Base-by-base conservation (phyloP, 108 stramenopile species). In the Cyclotella atomus region DNA sequence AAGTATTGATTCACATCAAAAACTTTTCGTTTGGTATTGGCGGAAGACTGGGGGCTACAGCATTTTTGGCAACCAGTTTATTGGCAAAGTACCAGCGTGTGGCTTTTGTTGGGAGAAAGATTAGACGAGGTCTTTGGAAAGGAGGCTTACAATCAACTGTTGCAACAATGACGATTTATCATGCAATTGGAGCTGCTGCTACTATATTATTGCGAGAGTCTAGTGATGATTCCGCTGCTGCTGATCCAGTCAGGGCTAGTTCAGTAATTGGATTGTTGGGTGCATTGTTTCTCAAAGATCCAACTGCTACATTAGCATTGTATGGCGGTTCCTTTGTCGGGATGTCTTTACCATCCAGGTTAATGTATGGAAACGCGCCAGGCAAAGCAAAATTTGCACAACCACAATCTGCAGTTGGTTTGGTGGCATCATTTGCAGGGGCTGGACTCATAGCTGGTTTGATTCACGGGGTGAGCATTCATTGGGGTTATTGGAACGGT, bases 261-360 rank as follows among this genome's bases (percentile, higher is more conserved):
- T 77, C 86, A 2, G 85, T 86, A 3, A 59, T 89, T 60, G 86
- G 87, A 7, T 54, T 87, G 36, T 43, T 85, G n/a, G 86, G 77
- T 19, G 56, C 78, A 21, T 61, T 85, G 65, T 79, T 74, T 60
- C 28, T 79, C 10, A 83, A 76, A 23, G 75, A 80, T 66, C 82
- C 78, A 9, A 76, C 76, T n/a, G 79, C 83, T 36, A 38, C 71
- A 14, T 53, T 87, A 41, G 80, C 83, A 9, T 55, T 87, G 32
- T 87, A 87, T 72, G 88, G 84, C 23, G 88, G 88, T 43, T 70
- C 83, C 9, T 87, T 89, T 52, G 83, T 84, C 0, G 88, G 88
- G 32, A 89, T 89, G 88, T 53, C 64, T 14, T 59, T 84, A 16
- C 88, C 88, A 35, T 86, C 86, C 5, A 68, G 87, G 61, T 69